Conservation (phyloP, 148 eudicot genomes). For the Rhododendron mucronatum region DNA sequence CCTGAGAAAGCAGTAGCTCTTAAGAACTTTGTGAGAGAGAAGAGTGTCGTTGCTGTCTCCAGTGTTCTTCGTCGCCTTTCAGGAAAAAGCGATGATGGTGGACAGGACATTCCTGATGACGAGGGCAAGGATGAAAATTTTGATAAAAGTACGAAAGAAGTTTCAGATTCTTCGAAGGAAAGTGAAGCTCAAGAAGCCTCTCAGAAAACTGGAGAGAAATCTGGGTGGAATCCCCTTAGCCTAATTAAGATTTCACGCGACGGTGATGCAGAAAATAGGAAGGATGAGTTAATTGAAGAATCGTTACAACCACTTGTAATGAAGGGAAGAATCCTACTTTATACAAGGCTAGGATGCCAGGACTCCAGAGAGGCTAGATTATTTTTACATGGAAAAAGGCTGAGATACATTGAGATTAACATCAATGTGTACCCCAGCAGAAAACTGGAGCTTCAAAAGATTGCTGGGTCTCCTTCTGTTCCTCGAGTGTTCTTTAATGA, state of each 20-base stretch:
- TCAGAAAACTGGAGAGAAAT: conserved; percentile 18
- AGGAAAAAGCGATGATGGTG: conserved; percentile 29
- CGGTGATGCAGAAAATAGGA: conserved; percentile 23
- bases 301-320: conserved; percentile 20
- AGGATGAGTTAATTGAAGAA: conserved; percentile 19
- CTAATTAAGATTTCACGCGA: conserved; percentile 30
- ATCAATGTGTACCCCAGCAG: conserved; percentile 42
- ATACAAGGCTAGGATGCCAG: conserved; percentile 38
- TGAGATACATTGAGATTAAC: conserved; percentile 45
- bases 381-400: conserved; percentile 35
- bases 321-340: conserved; percentile 45
- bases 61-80: conserved; percentile 42
- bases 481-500: conserved; percentile 53
- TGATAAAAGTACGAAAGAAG: conserved; percentile 7
- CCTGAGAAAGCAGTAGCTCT: conserved; percentile 39
- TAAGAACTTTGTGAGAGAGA: conserved; percentile 29
- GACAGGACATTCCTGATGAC: conserved; percentile 19
- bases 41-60: conserved; percentile 36
- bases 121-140: conserved; percentile 14
- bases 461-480: conserved; percentile 40
- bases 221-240: conserved; percentile 40
- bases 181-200: conserved; percentile 22
- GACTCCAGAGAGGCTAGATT: conserved; percentile 37
- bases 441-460: conserved; percentile 38
- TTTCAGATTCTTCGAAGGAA: conserved; percentile 11